Conservation (phyloP, 805 yeast species). For the Cyberlindnera nakhonratchasimensis region DNA sequence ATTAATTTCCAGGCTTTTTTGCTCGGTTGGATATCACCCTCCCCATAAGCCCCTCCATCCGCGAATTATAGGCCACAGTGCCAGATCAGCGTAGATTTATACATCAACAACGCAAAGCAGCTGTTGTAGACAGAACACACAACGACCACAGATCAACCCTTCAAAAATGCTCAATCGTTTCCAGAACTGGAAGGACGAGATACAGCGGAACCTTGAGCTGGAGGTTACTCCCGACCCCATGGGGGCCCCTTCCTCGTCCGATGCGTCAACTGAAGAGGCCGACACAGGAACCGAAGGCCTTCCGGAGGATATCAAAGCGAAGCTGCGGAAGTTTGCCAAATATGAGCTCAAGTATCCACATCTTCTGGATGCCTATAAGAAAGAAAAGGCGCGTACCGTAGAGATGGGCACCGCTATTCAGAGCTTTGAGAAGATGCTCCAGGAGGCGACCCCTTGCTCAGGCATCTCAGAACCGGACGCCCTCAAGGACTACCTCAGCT, state of each 20-base stretch:
- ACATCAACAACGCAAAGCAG: background rate
- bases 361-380: constrained; percentile 78
- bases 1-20: too few species aligned
- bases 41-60: background rate
- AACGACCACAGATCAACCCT: background rate
- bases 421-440: constrained; percentile 63
- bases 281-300: constrained; percentile 24
- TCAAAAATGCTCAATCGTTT: constrained; percentile 4
- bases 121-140: background rate
- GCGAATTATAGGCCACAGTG: background rate
- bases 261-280: background rate
- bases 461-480: constrained; percentile 69
- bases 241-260: constrained; percentile 1
- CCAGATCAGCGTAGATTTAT: background rate
- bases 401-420: constrained; percentile 29
- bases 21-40: too few species aligned
- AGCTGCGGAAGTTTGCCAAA: constrained; percentile 71
- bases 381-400: constrained; percentile 57
- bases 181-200: constrained; percentile 57
- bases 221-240: constrained; percentile 16
- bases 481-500: constrained; percentile 65
- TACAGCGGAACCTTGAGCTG: constrained; percentile 39
- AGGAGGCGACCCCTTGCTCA: constrained; percentile 78
- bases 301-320: constrained; percentile 55
- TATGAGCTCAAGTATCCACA: constrained; percentile 91